Percentiles rank a stretch among this genome's conserved stretches.
phyloP scores from a whole-genome alignment of 805 yeast species.

The Metschnikowia drakensbergensis region DNA sequence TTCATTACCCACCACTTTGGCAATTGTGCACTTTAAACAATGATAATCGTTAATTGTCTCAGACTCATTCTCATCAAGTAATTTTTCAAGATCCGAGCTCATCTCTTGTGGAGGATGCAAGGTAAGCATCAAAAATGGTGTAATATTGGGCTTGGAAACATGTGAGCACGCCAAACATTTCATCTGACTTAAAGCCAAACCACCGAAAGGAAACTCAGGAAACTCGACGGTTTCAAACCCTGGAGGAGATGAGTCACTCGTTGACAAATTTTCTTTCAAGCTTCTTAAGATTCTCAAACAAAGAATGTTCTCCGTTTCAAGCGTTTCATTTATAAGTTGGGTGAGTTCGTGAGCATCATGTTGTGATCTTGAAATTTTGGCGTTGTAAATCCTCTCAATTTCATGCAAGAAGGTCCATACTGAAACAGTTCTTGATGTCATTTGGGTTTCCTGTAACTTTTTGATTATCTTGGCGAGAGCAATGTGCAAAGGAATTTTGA shows the following conservation, averaged over 20 bases:
- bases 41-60: conserved; percentile 78
- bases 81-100: conserved; percentile 45
- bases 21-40: conserved; percentile 66
- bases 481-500: conserved; percentile 50
- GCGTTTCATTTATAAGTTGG: conserved; percentile 73
- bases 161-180: conserved; percentile 65
- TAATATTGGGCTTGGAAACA: conserved; percentile 53
- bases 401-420: conserved; percentile 77
- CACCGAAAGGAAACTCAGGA: conserved; percentile 73
- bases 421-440: conserved; percentile 51
- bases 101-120: conserved; percentile 63
- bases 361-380: conserved; percentile 74
- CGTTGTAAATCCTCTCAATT: conserved; percentile 67
- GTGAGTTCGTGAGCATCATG: conserved; percentile 95
- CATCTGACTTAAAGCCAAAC: conserved; percentile 62
- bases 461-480: conserved; percentile 50
- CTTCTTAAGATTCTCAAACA: conserved; percentile 33
- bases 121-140: conserved; percentile 68
- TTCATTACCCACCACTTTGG: conserved; percentile 30
- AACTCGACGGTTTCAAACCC: conserved; percentile 22
- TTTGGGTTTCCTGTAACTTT: conserved; percentile 61
- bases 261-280: conserved; percentile 12
- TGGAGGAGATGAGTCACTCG: conserved; percentile 1
- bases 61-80: conserved; percentile 54
- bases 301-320: conserved; percentile 59